These are phyloP conservation scores for Panicum hallii DNA, from an alignment of 202 grass and related monocot genomes.

Conservation along the genomic window DNA sequence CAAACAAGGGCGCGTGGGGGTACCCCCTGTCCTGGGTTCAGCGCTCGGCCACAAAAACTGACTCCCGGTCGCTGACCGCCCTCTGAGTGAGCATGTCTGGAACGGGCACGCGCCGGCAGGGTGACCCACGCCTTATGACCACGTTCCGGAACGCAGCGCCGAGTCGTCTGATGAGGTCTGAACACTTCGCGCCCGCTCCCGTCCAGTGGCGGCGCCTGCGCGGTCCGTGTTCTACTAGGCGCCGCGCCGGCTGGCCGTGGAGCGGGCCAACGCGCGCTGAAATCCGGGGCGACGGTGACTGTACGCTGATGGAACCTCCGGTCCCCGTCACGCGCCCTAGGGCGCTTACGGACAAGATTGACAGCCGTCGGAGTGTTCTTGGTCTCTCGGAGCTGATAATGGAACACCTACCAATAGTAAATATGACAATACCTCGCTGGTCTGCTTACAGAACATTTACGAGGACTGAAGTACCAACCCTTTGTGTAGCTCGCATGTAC, in stretches of 20 bases:
- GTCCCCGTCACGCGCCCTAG: not conserved
- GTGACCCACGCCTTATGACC: not conserved
- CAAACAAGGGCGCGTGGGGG: not conserved
- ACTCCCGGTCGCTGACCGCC: not conserved
- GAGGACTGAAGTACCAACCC: too few species aligned
- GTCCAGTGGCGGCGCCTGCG: not conserved
- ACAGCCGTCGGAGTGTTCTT: not conserved
- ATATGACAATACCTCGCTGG: too few species aligned
- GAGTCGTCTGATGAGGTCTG: not conserved
- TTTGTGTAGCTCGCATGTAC: too few species aligned
- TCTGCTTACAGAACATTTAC: too few species aligned
- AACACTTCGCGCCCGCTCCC: not conserved
- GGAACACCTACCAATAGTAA: too few species aligned
- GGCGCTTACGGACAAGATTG: not conserved
- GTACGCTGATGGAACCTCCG: not conserved
- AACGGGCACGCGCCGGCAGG: not conserved
- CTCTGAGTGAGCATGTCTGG: not conserved
- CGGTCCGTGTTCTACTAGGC: not conserved
- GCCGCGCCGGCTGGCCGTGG: not conserved
- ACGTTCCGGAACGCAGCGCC: not conserved
- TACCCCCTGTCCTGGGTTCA: too few species aligned
- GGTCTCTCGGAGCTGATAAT: too few species aligned
- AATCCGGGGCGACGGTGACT: not conserved
- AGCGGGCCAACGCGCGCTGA: not conserved
- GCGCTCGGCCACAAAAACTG: conserved; percentile 22